Evolutionary conservation across 139 green algal genomes (phyloP).

Genomic region (Chloropicon primus): DNA sequence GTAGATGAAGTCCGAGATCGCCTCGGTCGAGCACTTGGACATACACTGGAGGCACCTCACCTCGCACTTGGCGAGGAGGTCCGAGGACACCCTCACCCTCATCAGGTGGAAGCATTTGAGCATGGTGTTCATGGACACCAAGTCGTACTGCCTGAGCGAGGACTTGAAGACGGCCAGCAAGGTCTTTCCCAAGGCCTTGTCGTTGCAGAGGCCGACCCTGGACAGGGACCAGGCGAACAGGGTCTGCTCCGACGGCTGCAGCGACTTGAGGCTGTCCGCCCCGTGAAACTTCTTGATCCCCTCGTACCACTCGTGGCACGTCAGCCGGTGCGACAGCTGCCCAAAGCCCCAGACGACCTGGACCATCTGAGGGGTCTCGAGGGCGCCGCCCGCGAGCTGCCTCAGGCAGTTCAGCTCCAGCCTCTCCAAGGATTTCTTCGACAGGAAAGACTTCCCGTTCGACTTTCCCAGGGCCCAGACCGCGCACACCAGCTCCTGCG

Average conservation of each 20-base stretch:
- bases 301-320: neutral
- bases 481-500: neutral
- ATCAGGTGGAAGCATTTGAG: neutral
- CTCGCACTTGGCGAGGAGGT: neutral
- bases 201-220: neutral
- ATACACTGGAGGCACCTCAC: neutral
- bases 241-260: neutral
- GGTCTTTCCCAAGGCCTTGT: neutral
- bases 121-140: neutral
- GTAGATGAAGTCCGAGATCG: neutral
- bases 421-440: neutral
- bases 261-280: neutral
- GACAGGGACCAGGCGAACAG: neutral
- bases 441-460: neutral
- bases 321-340: neutral
- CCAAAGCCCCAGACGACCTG: neutral
- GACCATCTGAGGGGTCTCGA: neutral
- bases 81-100: neutral
- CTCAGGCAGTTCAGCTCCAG: neutral
- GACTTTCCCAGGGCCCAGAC: neutral
- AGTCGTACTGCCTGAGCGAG: neutral
- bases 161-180: neutral
- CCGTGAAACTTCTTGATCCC: neutral
- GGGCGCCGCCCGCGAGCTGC: neutral
- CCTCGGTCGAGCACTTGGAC: neutral